Base-by-base conservation (phyloP, 768 basidiomycete species). In the Amanita pallidorosea region DNA sequence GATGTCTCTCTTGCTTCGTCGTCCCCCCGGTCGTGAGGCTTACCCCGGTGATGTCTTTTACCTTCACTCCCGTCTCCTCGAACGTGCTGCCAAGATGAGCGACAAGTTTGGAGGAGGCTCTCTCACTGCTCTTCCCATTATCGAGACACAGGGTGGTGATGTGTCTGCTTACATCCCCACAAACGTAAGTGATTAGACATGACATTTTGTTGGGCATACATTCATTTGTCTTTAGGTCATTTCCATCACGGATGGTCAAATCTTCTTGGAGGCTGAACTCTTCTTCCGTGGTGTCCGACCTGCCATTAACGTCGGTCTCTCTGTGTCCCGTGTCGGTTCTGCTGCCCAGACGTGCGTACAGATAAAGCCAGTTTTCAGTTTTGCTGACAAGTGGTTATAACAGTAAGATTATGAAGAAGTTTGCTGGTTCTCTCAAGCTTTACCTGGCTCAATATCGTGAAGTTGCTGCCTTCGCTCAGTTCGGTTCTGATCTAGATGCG, bases 201-300 rank as follows among this genome's bases (percentile, higher is more conserved):
- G 34, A 12, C 3, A 35, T 40, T 41, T 44, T 27, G 12, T 12
- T 7, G 45, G 47, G 53, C 18, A 55, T 13, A 17, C 34, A 25
- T 49, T 45, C 55, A 34, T 49, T 54, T 12, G 34, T 49, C 50
- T 53, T 29, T 53, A 96, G 90, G 94, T 99, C 66, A 99, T 99
- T 65, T 98, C 96, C 63, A 99, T 99, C 68, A 99, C 96, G 47
- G 95, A 99, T 64, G 96, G 96, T 64, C 94, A 97, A 72, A 95
- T 96, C 73, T 98, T 98, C 88, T 88, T 98, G 87, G 95, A 98
- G 71, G 93, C 95, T 63, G 95, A 97, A 69, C 86, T 97, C 66
- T 99, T 99, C 93, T 97, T 99, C 93, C 94, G 96, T 78, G 96
- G 96, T 83, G 88, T 97, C 60, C 91, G 95, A 67, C 95, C 96